phyloP scores from a whole-genome alignment of 1,284 basidiomycete genomes.

The Phenoliferia sp. region DNA sequence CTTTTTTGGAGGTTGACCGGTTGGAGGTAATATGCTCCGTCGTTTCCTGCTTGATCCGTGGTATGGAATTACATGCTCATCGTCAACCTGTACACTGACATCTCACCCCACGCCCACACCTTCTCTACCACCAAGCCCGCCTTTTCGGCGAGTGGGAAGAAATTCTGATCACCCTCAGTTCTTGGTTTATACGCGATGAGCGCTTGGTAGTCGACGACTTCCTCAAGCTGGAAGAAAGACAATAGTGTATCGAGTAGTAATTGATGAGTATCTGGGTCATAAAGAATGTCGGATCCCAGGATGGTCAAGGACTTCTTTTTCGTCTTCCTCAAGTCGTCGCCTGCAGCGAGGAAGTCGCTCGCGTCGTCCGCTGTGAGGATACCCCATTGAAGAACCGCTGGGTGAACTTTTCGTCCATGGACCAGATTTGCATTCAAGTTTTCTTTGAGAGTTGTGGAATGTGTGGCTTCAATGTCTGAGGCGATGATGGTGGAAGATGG shows the following conservation, averaged over 20 bases:
- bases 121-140: slow-evolving; percentile 16
- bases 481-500: slow-evolving; percentile 12
- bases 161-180: slow-evolving; percentile 32
- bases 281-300: slow-evolving; percentile 34
- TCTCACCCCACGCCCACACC: slow-evolving; percentile 26
- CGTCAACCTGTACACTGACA: slow-evolving; percentile 28
- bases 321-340: background rate
- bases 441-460: slow-evolving; percentile 27
- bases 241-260: slow-evolving; percentile 30
- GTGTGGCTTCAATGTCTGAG: slow-evolving; percentile 32
- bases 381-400: background rate
- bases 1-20: too few species aligned
- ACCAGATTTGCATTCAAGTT: slow-evolving; percentile 15
- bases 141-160: slow-evolving; percentile 23
- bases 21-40: too few species aligned
- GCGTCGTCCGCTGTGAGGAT: background rate
- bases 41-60: background rate
- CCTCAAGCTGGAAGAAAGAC: slow-evolving; percentile 10
- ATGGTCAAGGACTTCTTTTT: slow-evolving; percentile 8
- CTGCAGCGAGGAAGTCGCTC: background rate
- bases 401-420: background rate
- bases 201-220: background rate
- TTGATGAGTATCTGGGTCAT: slow-evolving; percentile 31
- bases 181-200: slow-evolving; percentile 33
- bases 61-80: background rate